Percentiles rank a stretch among this genome's conserved stretches.
phyloP scores from a whole-genome alignment of 1,139 yeast species.

The Zygotorulaspora mrakii region DNA sequence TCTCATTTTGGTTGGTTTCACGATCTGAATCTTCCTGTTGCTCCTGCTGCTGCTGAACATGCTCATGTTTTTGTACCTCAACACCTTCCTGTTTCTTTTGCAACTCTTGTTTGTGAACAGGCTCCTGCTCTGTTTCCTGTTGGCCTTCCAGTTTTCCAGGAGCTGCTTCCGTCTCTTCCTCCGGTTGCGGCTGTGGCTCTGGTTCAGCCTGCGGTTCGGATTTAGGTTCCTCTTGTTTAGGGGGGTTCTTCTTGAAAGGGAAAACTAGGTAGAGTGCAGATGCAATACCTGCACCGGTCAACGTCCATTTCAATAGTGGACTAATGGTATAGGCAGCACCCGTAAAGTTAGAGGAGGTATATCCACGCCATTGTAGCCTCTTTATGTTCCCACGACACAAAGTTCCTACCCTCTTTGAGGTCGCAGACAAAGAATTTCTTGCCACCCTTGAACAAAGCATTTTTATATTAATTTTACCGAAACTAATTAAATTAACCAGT shows the following conservation, averaged over 20 bases:
- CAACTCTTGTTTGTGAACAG: background rate
- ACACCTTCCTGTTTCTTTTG: slow-evolving; percentile 1
- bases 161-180: no score
- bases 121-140: background rate
- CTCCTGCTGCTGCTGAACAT: slow-evolving; percentile 1
- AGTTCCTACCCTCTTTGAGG: slow-evolving; percentile 5
- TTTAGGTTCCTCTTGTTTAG: slow-evolving; percentile 6
- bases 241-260: slow-evolving; percentile 14
- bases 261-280: slow-evolving; percentile 14
- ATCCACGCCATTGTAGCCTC: slow-evolving; percentile 7
- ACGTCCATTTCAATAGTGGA: slow-evolving; percentile 6
- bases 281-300: slow-evolving; percentile 13
- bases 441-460: slow-evolving; percentile 9
- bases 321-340: slow-evolving; percentile 1
- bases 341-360: slow-evolving; percentile 7
- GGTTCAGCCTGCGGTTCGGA: slow-evolving; percentile 1
- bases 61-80: slow-evolving; percentile 4
- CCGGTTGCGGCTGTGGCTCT: background rate
- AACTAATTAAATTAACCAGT: no score
- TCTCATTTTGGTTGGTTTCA: background rate
- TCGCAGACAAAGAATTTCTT: slow-evolving; percentile 4
- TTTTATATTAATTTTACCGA: no score
- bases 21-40: background rate
- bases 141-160: background rate
- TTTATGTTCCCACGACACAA: slow-evolving; percentile 5